These are phyloP conservation scores for Cryptomeria japonica DNA, from an alignment of 75 land plant species.

Conservation along the genomic window DNA sequence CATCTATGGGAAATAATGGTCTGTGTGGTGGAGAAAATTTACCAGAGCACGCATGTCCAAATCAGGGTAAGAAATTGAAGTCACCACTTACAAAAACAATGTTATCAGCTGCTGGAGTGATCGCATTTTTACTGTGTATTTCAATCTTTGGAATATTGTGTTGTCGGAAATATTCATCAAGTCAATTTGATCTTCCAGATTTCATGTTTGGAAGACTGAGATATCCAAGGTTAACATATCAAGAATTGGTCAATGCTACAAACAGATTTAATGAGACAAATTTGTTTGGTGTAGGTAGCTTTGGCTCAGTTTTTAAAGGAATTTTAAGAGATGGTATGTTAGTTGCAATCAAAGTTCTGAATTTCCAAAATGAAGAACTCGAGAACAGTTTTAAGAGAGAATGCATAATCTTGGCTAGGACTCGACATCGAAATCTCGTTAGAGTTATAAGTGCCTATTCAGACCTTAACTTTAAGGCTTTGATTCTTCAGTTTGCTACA, in stretches of 20 bases:
- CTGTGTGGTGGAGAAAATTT: background rate
- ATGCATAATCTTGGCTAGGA: background rate
- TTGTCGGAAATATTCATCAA: background rate
- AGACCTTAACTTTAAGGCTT: background rate
- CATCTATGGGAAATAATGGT: background rate
- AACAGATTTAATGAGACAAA: slow-evolving; percentile 8
- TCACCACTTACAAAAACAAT: background rate
- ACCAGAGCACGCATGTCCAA: background rate
- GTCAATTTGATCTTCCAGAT: background rate
- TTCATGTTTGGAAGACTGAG: background rate
- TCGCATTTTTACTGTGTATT: background rate
- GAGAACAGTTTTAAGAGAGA: background rate
- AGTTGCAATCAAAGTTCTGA: slow-evolving; percentile 12
- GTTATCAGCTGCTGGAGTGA: background rate
- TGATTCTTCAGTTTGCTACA: background rate
- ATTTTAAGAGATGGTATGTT: slow-evolving; percentile 2
- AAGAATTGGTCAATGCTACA: slow-evolving; percentile 5
- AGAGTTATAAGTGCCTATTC: background rate
- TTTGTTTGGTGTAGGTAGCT: slow-evolving; percentile 5
- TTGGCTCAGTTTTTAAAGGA: slow-evolving; percentile 19
- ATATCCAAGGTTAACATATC: background rate
- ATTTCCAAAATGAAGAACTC: background rate
- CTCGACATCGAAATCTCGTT: background rate
- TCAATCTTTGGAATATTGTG: background rate
- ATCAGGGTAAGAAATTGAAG: background rate